phyloP scores from a whole-genome alignment of 78 protist species.

The Salpingoeca rosetta region DNA sequence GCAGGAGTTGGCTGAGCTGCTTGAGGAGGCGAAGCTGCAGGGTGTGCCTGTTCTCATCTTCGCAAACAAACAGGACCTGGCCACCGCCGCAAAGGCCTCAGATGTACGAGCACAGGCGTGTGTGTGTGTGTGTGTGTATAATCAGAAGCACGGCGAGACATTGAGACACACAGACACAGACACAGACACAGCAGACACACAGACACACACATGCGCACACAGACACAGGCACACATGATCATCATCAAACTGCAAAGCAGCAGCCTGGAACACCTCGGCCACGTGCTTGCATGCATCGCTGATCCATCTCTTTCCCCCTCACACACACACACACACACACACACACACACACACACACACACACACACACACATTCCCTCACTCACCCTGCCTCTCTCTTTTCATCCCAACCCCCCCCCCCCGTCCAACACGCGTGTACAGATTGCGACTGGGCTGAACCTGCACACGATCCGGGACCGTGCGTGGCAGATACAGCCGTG shows the following conservation, averaged over 20 bases:
- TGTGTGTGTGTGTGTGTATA: neutral
- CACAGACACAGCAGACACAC: too few relatives aligned
- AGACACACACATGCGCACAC: too few relatives aligned
- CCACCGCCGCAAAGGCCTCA: neutral
- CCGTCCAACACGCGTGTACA: conserved; percentile 28
- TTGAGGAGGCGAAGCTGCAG: conserved; percentile 76
- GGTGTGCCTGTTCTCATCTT: conserved; percentile 92
- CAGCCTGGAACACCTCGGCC: neutral
- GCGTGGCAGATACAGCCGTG: conserved; percentile 57
- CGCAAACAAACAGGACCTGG: conserved; percentile 93
- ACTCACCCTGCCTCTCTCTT: neutral
- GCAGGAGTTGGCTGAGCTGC: conserved; percentile 50
- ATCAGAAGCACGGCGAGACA: too few relatives aligned
- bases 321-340: neutral
- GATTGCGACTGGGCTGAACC: conserved; percentile 22
- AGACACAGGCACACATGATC: too few relatives aligned
- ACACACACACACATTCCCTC: neutral
- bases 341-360: conserved; percentile 67
- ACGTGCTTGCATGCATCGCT: neutral
- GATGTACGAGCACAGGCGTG: neutral
- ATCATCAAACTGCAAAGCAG: neutral
- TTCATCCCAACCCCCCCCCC: neutral
- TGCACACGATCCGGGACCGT: conserved; percentile 36
- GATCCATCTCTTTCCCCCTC: neutral
- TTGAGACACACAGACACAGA: too few relatives aligned